Percentiles rank a stretch among this genome's conserved stretches.
Conservation (phyloP, 2,329 filamentous ascomycete genomes). For the Sporothrix euskadiensis region DNA sequence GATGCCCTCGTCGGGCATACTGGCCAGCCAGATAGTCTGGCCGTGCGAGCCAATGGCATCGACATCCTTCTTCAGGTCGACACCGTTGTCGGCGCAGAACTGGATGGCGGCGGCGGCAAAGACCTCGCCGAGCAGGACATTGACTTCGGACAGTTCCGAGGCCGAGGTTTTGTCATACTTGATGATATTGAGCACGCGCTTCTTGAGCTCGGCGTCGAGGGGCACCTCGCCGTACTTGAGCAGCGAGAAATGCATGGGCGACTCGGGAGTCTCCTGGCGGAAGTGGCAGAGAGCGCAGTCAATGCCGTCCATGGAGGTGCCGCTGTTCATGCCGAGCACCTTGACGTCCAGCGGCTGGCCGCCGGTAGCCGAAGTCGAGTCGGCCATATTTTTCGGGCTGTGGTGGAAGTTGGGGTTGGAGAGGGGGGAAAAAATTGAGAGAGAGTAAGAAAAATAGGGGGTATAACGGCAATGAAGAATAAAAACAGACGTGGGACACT, state of each 20-base stretch:
- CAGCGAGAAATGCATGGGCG: slow-evolving; percentile 57
- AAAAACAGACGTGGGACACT: background rate
- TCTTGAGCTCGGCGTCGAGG: slow-evolving; percentile 55
- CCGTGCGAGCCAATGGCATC: slow-evolving; percentile 60
- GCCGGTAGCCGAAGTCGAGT: slow-evolving; percentile 5
- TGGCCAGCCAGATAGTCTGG: slow-evolving; percentile 59
- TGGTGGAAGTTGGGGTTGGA: background rate
- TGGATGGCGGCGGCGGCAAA: slow-evolving; percentile 54
- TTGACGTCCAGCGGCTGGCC: slow-evolving; percentile 49
- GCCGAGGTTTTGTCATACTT: slow-evolving; percentile 55
- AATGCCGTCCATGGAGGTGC: slow-evolving; percentile 58
- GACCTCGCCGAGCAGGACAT: slow-evolving; percentile 57
- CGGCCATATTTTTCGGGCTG: background rate
- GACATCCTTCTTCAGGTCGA: slow-evolving; percentile 49
- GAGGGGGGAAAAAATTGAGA: background rate
- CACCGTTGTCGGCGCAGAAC: slow-evolving; percentile 49
- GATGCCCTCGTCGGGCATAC: slow-evolving; percentile 52
- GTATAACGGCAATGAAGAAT: background rate
- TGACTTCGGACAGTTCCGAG: slow-evolving; percentile 56
- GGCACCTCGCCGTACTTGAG: slow-evolving; percentile 60
- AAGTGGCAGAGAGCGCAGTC: slow-evolving; percentile 61
- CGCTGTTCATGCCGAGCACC: slow-evolving; percentile 57
- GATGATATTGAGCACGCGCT: slow-evolving; percentile 59
- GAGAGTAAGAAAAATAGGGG: background rate
- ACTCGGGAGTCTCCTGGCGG: slow-evolving; percentile 52